Conservation (phyloP, 2,329 filamentous ascomycete genomes). For the Chrysosporium queenslandicum region DNA sequence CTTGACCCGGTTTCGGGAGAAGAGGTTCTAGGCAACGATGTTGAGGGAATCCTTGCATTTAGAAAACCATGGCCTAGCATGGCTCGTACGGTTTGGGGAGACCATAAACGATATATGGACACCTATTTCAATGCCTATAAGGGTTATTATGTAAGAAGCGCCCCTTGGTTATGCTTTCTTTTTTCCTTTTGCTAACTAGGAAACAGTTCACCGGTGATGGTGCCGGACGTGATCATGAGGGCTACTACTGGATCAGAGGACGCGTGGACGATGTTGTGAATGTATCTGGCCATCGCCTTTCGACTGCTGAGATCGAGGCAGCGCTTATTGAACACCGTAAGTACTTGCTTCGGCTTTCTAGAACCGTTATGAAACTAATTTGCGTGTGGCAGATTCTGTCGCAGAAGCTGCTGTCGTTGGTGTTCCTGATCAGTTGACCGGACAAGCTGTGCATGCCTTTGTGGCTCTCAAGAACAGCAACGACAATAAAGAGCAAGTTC, state of each 20-base stretch:
- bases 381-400: constrained; percentile 48
- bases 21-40: constrained; percentile 89
- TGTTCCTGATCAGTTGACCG: constrained; percentile 83
- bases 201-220: constrained; percentile 56
- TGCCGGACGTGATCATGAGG: constrained; percentile 90
- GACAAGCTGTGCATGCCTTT: constrained; percentile 95
- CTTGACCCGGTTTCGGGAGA: constrained; percentile 92
- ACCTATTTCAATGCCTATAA: constrained; percentile 97
- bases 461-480: constrained; percentile 81
- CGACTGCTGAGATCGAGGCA: constrained; percentile 95
- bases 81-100: constrained; percentile 94
- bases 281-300: constrained; percentile 89
- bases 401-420: constrained; percentile 94
- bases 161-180: neutral
- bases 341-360: constrained; percentile 15
- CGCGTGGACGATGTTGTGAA: constrained; percentile 98
- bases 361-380: constrained; percentile 6
- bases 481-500: constrained; percentile 54
- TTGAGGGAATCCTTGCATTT: constrained; percentile 92
- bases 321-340: constrained; percentile 81
- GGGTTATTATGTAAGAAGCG: constrained; percentile 79
- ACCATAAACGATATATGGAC: constrained; percentile 97
- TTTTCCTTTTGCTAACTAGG: constrained; percentile 13
- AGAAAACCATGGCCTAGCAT: constrained; percentile 98
- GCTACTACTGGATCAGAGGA: constrained; percentile 99